A percentile compares a stretch with the other conserved stretches of the same genome.
phyloP scores from a whole-genome alignment of 2,329 filamentous ascomycete species.

The Penicillium sp. region DNA sequence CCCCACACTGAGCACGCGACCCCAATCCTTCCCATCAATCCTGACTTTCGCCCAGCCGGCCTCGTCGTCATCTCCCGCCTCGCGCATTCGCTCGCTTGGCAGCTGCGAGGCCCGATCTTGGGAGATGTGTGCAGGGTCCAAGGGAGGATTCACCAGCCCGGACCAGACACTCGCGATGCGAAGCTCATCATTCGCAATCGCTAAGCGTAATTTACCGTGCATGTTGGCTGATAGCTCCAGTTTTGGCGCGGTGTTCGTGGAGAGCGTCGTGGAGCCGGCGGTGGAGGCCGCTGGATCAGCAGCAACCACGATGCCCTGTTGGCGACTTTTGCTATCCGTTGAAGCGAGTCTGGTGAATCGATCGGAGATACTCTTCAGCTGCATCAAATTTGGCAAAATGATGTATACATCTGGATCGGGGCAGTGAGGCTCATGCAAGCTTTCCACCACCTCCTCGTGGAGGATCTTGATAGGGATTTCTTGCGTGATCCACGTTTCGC shows the following conservation, averaged over 20 bases:
- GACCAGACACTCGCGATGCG: constrained; percentile 82
- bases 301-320: constrained; percentile 10
- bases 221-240: constrained; percentile 89
- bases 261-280: constrained; percentile 24
- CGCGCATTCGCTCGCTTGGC: constrained; percentile 72
- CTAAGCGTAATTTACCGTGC: constrained; percentile 77
- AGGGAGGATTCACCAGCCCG: constrained; percentile 75
- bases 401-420: constrained; percentile 93
- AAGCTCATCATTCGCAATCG: constrained; percentile 75
- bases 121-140: constrained; percentile 72
- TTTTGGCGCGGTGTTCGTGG: constrained; percentile 47
- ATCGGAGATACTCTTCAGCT: constrained; percentile 90
- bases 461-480: constrained; percentile 93
- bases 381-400: constrained; percentile 74
- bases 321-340: constrained; percentile 23
- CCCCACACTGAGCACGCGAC: constrained; percentile 85
- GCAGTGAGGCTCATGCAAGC: constrained; percentile 86
- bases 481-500: constrained; percentile 89
- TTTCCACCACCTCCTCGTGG: constrained; percentile 74
- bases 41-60: constrained; percentile 82
- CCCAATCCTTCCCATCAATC: constrained; percentile 93
- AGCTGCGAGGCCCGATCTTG: constrained; percentile 63
- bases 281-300: constrained; percentile 25
- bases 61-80: constrained; percentile 59
- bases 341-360: constrained; percentile 82